Evolutionary conservation across 1,284 basidiomycete genomes (phyloP).

Genomic region (Malassezia pachydermatis): DNA sequence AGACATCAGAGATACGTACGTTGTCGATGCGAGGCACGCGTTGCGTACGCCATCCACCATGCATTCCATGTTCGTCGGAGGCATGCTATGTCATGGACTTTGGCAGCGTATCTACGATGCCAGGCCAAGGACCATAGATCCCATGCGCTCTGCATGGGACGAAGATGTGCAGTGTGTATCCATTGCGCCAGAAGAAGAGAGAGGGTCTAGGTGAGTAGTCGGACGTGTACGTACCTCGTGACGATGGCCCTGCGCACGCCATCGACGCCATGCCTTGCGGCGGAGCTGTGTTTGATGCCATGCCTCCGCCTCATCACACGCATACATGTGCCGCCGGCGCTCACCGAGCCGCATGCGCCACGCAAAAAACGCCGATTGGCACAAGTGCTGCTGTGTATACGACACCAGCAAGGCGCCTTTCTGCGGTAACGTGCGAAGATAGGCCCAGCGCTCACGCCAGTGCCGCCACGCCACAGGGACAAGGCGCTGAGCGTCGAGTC

Average conservation of each 20-base stretch:
- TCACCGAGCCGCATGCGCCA: conserved; percentile 6
- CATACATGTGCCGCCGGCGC: not conserved
- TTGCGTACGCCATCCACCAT: conserved; percentile 12
- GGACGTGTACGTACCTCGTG: not conserved
- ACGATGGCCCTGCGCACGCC: not conserved
- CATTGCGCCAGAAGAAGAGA: too few relatives aligned
- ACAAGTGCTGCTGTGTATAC: not conserved
- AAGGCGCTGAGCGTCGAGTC: not conserved
- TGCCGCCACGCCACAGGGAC: not conserved
- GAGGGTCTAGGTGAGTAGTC: not conserved
- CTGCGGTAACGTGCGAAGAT: not conserved
- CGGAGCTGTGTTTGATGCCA: not conserved
- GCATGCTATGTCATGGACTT: not conserved
- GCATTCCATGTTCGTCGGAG: conserved; percentile 3
- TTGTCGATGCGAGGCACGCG: not conserved
- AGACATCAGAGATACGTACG: not conserved
- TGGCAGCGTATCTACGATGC: not conserved
- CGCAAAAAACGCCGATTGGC: not conserved
- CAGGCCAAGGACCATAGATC: not conserved
- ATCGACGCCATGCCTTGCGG: not conserved
- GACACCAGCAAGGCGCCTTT: not conserved
- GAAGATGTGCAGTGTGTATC: not conserved
- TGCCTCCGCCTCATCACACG: not conserved
- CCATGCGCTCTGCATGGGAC: not conserved
- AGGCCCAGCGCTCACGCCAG: not conserved